Base-by-base conservation (phyloP, 2,329 filamentous ascomycete species). In the Colletotrichum zoysiae region DNA sequence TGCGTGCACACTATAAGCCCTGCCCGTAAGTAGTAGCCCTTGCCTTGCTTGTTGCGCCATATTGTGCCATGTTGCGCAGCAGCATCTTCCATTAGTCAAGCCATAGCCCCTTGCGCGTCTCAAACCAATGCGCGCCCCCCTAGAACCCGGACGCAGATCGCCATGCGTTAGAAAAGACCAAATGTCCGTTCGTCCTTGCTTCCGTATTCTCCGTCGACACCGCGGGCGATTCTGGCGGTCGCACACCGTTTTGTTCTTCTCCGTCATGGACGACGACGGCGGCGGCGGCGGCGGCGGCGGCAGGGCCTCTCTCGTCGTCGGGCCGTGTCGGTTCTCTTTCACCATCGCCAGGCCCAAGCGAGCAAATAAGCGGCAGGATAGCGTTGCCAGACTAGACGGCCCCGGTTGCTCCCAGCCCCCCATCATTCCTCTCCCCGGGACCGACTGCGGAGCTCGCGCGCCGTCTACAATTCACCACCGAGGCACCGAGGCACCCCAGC, bases 381-480 rank as follows among this genome's bases (percentile, higher is more conserved):
- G 38, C 38, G 38, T 40, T 40, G 35, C 35, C 35, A 38, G 35
- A 38, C 35, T n/a, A n/a, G n/a, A n/a, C n/a, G n/a, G 35, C 2
- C 35, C 35, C 38, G 38, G 9, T 40, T 40, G 38, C 0, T 84
- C 85, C 0, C 30, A 2, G 30, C 30, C 30, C 3, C 30, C 30
- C 1, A 79, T 84, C 14, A 77, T 77, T 8, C 59, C 63, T 2
- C 81, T 80, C 14, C 81, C 82, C 0, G 85, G 81, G 0, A 40
- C 87, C 87, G 60, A 90, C 78, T 1, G 84, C 86, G 74, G 88
- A 89, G 0, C 85, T 88, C 3, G 79, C 79, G 44, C 84, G 30
- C 30, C 85, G 46, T 82, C 80, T 60, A 91, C 80, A 38, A 90
- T 82, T 82, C 1, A 87, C 83, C 16, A 84, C 79, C 3, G 83